phyloP scores from a whole-genome alignment of 352 stramenopile genomes.

The Sclerospora graminicola region DNA sequence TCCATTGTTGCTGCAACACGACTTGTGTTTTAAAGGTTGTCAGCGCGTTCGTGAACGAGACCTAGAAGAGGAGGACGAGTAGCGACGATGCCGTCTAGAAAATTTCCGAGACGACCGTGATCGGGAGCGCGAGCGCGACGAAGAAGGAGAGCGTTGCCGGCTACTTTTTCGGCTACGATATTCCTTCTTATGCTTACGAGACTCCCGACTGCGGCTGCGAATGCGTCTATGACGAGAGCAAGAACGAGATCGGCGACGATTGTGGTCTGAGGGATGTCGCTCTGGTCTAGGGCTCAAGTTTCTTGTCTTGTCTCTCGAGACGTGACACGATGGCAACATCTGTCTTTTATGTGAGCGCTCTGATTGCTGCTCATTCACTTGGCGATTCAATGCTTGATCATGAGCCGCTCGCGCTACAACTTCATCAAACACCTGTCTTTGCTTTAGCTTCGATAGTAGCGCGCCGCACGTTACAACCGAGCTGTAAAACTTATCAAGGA shows the following conservation, averaged over 20 bases:
- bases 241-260: conserved; percentile 12
- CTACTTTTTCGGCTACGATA: conserved; percentile 11
- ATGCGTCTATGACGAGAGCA: conserved; percentile 9
- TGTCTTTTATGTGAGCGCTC: background rate
- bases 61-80: conserved; percentile 20
- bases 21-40: conserved; percentile 1
- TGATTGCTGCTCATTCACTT: conserved; percentile 1
- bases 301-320: conserved; percentile 2
- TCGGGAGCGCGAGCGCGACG: conserved; percentile 29
- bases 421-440: conserved; percentile 20
- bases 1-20: background rate
- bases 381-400: background rate
- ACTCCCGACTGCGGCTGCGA: conserved; percentile 15
- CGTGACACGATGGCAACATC: conserved; percentile 5
- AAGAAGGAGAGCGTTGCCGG: conserved; percentile 21
- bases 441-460: conserved; percentile 16
- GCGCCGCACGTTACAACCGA: conserved; percentile 6
- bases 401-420: conserved; percentile 2
- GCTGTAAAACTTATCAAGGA: conserved; percentile 24
- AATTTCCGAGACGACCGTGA: conserved; percentile 7
- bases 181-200: conserved; percentile 7
- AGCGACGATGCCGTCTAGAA: conserved; percentile 9
- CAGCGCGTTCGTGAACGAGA: conserved; percentile 22
- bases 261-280: conserved; percentile 5
- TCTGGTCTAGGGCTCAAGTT: conserved; percentile 9